phyloP scores from a whole-genome alignment of 2,329 filamentous ascomycete genomes.

The Aspergillus uvarum region DNA sequence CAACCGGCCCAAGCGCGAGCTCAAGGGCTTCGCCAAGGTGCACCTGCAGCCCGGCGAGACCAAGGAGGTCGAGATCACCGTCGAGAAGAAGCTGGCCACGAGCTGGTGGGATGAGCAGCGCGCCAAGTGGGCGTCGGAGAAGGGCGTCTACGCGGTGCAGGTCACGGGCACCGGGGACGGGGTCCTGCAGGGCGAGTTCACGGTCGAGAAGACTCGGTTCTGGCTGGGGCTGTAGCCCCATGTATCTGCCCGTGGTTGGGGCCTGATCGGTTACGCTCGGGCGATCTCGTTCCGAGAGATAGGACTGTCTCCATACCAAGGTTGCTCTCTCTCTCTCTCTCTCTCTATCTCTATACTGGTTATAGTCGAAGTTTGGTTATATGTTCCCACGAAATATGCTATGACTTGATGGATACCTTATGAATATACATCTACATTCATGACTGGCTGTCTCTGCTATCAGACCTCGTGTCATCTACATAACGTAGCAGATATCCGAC shows the following conservation, averaged over 20 bases:
- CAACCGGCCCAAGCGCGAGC: constrained; percentile 59
- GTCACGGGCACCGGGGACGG: constrained; percentile 58
- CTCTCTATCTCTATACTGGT: no score
- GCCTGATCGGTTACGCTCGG: no score
- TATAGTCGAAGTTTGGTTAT: not conserved
- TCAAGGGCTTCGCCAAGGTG: constrained; percentile 67
- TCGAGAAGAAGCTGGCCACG: constrained; percentile 63
- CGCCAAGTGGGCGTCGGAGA: constrained; percentile 65
- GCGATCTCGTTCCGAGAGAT: no score
- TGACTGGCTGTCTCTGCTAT: no score
- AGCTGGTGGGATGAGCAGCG: constrained; percentile 71
- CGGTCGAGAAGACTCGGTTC: constrained; percentile 61
- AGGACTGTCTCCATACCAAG: no score
- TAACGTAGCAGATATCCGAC: no score
- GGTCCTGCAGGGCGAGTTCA: constrained; percentile 55
- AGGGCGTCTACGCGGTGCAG: constrained; percentile 63
- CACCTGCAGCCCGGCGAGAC: constrained; percentile 60
- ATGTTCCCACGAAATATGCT: not conserved
- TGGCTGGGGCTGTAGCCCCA: constrained; percentile 63
- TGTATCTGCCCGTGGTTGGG: no score
- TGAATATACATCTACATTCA: no score
- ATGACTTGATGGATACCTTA: not conserved
- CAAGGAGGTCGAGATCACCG: constrained; percentile 56
- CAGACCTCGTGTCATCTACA: no score
- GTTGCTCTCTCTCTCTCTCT: no score